These are phyloP conservation scores for Polygonum maritimum DNA, from an alignment of 148 eudicot species.

Conservation along the genomic window DNA sequence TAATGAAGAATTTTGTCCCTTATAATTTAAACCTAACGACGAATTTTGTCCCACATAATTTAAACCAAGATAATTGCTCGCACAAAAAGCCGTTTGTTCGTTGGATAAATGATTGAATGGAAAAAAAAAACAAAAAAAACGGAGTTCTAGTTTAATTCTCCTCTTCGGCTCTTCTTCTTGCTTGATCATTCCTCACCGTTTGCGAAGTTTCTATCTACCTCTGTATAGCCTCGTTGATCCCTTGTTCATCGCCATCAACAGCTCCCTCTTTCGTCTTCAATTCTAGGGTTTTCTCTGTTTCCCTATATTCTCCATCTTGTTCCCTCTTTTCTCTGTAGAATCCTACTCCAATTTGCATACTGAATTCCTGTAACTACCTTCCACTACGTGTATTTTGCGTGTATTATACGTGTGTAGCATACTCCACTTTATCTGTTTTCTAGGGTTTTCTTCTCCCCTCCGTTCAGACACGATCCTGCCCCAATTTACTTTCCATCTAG, in stretches of 20 bases:
- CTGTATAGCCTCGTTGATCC: not conserved
- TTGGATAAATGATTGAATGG: not conserved
- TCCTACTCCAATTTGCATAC: not conserved
- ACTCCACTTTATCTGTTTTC: not conserved
- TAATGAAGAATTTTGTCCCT: no score
- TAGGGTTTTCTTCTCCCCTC: not conserved
- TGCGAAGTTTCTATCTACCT: not conserved
- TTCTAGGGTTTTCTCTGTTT: not conserved
- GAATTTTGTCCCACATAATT: no score
- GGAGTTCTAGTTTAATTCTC: not conserved
- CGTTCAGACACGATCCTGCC: not conserved
- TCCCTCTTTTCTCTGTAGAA: not conserved
- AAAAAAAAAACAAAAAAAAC: not conserved
- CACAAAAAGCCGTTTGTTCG: not conserved
- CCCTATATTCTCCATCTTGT: not conserved
- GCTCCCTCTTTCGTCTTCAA: not conserved
- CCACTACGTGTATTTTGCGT: not conserved
- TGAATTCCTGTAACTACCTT: not conserved
- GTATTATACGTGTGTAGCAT: not conserved
- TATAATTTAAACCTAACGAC: no score
- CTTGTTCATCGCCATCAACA: not conserved
- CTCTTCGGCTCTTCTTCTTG: not conserved
- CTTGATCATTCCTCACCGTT: not conserved
- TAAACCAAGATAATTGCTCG: not conserved
- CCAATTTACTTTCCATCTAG: not conserved